Conservation (phyloP, 2,329 filamentous ascomycete species). For the Chrysoporthe puriensis region DNA sequence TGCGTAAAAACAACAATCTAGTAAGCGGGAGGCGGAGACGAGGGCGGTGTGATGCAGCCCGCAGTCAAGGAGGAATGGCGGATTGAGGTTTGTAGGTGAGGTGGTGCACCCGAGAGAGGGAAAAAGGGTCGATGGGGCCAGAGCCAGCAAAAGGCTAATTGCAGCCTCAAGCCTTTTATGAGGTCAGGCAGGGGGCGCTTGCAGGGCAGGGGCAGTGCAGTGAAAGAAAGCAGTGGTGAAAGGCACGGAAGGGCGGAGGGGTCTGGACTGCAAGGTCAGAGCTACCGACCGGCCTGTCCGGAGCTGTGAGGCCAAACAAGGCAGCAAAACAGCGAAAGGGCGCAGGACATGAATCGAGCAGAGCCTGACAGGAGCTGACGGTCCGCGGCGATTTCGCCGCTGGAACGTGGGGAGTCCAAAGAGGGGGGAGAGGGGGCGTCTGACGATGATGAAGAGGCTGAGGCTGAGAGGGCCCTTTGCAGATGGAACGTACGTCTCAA, state of each 20-base stretch:
- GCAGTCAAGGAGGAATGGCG: constrained; percentile 8
- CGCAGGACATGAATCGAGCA: not conserved
- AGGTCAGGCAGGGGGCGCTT: not conserved
- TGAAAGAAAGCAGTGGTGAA: not conserved
- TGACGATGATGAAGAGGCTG: not conserved
- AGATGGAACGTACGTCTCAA: not conserved
- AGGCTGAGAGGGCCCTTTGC: not conserved
- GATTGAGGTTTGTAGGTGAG: constrained; percentile 11
- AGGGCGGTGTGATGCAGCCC: constrained; percentile 27
- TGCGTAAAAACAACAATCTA: not conserved
- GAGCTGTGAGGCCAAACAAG: not conserved
- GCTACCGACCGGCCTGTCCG: not conserved
- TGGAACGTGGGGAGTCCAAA: not conserved
- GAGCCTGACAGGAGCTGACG: not conserved
- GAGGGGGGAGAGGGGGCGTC: not conserved
- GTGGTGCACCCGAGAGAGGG: constrained; percentile 6
- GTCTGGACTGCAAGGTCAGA: not conserved
- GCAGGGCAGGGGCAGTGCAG: not conserved
- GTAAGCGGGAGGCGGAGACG: not conserved
- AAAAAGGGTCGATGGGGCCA: constrained; percentile 3
- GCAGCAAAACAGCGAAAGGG: not conserved
- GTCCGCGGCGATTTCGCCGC: not conserved
- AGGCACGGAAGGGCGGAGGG: not conserved
- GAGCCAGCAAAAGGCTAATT: constrained; percentile 7
- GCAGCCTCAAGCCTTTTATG: not conserved